Evolutionary conservation across 2,329 filamentous ascomycete species (phyloP).

Genomic region (Dichotomopilus funicola): DNA sequence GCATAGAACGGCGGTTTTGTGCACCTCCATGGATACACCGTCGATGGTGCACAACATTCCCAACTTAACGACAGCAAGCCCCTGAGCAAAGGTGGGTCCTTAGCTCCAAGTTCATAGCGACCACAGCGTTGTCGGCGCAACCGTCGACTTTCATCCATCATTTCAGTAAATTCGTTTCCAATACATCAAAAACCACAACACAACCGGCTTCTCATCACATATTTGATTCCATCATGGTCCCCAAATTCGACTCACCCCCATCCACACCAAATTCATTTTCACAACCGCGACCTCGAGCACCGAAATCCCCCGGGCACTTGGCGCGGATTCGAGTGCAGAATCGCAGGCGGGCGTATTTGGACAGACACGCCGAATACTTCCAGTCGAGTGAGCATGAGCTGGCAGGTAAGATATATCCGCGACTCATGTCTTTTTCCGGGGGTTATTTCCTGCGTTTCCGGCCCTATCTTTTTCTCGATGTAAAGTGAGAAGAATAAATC

Average conservation of each 20-base stretch:
- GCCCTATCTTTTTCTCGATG: too few species aligned
- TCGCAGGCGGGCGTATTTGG: constrained; percentile 69
- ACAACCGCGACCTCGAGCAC: constrained; percentile 39
- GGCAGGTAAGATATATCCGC: constrained; percentile 35
- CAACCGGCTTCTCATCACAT: neutral
- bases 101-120: too few species aligned
- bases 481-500: too few species aligned
- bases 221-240: constrained; percentile 8
- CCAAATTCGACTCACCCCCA: constrained; percentile 15
- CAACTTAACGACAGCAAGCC: too few species aligned
- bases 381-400: constrained; percentile 48
- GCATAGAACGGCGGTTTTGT: too few species aligned
- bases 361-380: constrained; percentile 68
- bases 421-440: neutral
- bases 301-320: constrained; percentile 35
- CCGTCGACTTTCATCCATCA: too few species aligned
- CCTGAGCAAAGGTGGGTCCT: too few species aligned
- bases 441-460: neutral
- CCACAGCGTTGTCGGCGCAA: too few species aligned
- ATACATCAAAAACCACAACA: neutral
- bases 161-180: too few species aligned
- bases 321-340: constrained; percentile 60
- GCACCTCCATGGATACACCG: too few species aligned
- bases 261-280: constrained; percentile 22
- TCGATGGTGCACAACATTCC: too few species aligned